Percentiles rank a stretch among this genome's conserved stretches.
These are phyloP conservation scores for Huntiella abstrusa DNA, from an alignment of 2,329 filamentous ascomycete species.

Conservation along the genomic window DNA sequence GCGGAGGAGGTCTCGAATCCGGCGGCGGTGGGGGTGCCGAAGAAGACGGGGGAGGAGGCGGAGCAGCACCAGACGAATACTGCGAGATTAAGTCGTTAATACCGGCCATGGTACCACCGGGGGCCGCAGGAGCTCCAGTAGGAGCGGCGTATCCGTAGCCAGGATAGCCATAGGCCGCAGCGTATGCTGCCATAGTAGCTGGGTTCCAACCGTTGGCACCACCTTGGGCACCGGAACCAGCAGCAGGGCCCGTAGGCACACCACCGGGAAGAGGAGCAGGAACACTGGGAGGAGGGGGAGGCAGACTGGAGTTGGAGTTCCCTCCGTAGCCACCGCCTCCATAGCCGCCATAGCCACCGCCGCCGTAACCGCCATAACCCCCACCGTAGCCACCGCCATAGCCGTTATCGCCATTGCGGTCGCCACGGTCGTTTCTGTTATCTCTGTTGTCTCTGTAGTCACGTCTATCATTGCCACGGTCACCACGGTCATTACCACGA, in stretches of 20 bases:
- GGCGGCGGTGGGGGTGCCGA: conserved; percentile 37
- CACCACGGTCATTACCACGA: conserved; percentile 12
- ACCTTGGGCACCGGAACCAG: conserved; percentile 31
- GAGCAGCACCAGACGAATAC: conserved; percentile 32
- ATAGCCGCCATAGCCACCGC: conserved; percentile 14
- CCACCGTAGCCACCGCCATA: not conserved
- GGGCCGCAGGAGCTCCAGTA: conserved; percentile 34
- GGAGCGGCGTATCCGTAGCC: conserved; percentile 31
- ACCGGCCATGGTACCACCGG: conserved; percentile 26
- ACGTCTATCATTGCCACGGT: conserved; percentile 21
- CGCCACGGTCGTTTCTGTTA: conserved; percentile 5
- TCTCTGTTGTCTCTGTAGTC: conserved; percentile 17
- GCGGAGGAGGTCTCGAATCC: conserved; percentile 42
- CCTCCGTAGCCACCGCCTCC: conserved; percentile 11
- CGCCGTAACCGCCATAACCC: conserved; percentile 13
- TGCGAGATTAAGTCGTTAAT: conserved; percentile 50
- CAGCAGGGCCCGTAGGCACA: conserved; percentile 10
- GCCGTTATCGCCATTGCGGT: conserved; percentile 1
- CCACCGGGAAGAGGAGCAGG: conserved; percentile 15
- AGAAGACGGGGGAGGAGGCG: conserved; percentile 34
- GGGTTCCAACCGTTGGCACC: conserved; percentile 26
- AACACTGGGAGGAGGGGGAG: conserved; percentile 17
- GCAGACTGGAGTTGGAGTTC: conserved; percentile 11
- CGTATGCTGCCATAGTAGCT: conserved; percentile 4
- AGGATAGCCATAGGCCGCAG: conserved; percentile 39